Evolutionary conservation across 768 basidiomycete species (phyloP).

Genomic region (Fistulinella prunicolor): DNA sequence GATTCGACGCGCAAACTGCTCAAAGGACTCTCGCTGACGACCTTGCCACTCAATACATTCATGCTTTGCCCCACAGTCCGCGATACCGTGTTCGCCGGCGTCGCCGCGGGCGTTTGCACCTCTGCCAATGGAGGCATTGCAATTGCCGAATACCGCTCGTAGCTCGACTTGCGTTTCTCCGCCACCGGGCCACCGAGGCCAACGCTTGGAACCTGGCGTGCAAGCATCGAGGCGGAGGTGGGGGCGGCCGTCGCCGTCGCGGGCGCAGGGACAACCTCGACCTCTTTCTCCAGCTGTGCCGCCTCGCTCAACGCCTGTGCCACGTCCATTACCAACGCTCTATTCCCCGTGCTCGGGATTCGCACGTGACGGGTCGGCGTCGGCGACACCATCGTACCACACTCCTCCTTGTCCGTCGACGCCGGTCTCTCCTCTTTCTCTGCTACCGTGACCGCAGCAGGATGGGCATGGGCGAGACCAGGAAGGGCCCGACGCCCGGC

Average conservation of each 20-base stretch:
- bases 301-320: conserved; percentile 56
- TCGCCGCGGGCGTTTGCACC: conserved; percentile 55
- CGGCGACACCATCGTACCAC: conserved; percentile 15
- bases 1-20: conserved; percentile 10
- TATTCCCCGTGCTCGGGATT: conserved; percentile 64
- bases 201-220: conserved; percentile 13
- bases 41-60: conserved; percentile 1
- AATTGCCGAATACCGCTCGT: conserved; percentile 63
- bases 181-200: conserved; percentile 22
- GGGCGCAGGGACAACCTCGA: not conserved
- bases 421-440: conserved; percentile 8
- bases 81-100: conserved; percentile 54
- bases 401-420: conserved; percentile 21
- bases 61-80: conserved; percentile 20
- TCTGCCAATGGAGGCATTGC: conserved; percentile 65
- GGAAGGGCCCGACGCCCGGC: conserved; percentile 43
- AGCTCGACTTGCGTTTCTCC: conserved; percentile 65
- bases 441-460: not conserved
- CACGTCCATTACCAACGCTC: conserved; percentile 77
- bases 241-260: not conserved
- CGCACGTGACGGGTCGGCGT: conserved; percentile 48
- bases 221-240: not conserved
- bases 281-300: conserved; percentile 11
- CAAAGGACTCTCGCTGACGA: conserved; percentile 11
- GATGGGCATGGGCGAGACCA: conserved; percentile 32